Evolutionary conservation across 2,329 filamentous ascomycete species (phyloP), one percentile per base, ranked within the genome.

Genomic region (Boeremia exigua): DNA sequence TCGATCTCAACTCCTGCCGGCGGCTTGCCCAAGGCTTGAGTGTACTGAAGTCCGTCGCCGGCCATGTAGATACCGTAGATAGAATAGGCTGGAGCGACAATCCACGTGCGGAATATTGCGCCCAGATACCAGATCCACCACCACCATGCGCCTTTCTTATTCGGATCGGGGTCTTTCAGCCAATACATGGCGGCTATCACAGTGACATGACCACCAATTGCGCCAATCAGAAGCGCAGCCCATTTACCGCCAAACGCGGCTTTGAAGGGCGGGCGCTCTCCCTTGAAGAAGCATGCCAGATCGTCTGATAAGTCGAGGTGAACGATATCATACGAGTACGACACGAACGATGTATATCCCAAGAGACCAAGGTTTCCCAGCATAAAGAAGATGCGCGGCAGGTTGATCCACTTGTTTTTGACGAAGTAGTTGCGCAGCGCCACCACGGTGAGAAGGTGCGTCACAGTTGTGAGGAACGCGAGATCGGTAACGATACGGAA

Each of bases 301-400:
- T 46, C 52, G 9, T 59, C 60, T 5, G 67, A 66, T 2, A 62
- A 56, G 11, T 70, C 56, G 6, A 71, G 50, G 2, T 36, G 2
- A 6, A 32, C 54, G 3, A 71, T 42, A 11, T 70, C 62, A 46
- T 72, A 71, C 8, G 67, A 68, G 42, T 71, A 72, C 2, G 67
- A 59, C 19, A 72, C 56, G 43, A 67, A 72, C 4, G 66, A 70
- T 6, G 70, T 72, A 47, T 72, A 72, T 0, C 68, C 67, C 0
- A 72, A 52, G 0, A 72, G 33, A 0, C 47, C 70, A 5, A 73
- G 63, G 29, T 73, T 73, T 5, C 54, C 64, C 14, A 70, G 33
- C 70, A 73, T 73, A 54, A 70, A 71, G 59, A 71, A 63, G 28
- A 73, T 66, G 2, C 70, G 64, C 2, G 70, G 70, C 3, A 73